Evolutionary conservation across 306 rosid genomes (phyloP).

Genomic region (Benincasa hispida): DNA sequence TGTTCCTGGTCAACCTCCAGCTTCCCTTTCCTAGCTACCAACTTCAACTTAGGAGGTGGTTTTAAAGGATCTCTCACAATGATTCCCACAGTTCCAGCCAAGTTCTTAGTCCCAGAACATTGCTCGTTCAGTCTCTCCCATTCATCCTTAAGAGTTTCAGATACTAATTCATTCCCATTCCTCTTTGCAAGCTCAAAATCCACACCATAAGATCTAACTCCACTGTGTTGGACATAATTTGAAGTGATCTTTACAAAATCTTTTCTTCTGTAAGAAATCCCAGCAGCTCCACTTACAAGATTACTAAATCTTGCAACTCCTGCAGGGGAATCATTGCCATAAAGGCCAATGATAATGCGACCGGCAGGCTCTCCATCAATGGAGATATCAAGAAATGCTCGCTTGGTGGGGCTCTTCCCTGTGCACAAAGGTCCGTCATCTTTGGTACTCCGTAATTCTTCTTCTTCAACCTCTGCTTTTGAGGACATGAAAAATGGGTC

Average conservation of each 20-base stretch:
- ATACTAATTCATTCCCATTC: slow-evolving; percentile 40
- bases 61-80: slow-evolving; percentile 74
- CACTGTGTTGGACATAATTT: slow-evolving; percentile 57
- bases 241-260: slow-evolving; percentile 73
- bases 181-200: slow-evolving; percentile 51
- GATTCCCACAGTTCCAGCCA: slow-evolving; percentile 63
- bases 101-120: slow-evolving; percentile 60
- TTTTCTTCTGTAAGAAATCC: slow-evolving; percentile 81
- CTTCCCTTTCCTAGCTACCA: slow-evolving; percentile 68
- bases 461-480: slow-evolving; percentile 45
- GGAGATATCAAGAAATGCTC: slow-evolving; percentile 55
- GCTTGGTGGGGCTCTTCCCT: slow-evolving; percentile 35
- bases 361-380: slow-evolving; percentile 62
- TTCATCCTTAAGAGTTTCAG: slow-evolving; percentile 39
- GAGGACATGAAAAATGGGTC: slow-evolving; percentile 24
- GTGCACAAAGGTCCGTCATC: slow-evolving; percentile 19
- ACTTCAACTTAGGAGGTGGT: slow-evolving; percentile 64
- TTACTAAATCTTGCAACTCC: slow-evolving; percentile 57
- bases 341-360: slow-evolving; percentile 49
- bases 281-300: slow-evolving; percentile 78
- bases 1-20: slow-evolving; percentile 81
- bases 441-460: slow-evolving; percentile 3
- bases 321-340: slow-evolving; percentile 40
- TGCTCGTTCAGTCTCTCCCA: slow-evolving; percentile 44
- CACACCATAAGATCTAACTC: slow-evolving; percentile 72